Evolutionary conservation across 1,284 basidiomycete species (phyloP).

Genomic region (Naganishia sp.): DNA sequence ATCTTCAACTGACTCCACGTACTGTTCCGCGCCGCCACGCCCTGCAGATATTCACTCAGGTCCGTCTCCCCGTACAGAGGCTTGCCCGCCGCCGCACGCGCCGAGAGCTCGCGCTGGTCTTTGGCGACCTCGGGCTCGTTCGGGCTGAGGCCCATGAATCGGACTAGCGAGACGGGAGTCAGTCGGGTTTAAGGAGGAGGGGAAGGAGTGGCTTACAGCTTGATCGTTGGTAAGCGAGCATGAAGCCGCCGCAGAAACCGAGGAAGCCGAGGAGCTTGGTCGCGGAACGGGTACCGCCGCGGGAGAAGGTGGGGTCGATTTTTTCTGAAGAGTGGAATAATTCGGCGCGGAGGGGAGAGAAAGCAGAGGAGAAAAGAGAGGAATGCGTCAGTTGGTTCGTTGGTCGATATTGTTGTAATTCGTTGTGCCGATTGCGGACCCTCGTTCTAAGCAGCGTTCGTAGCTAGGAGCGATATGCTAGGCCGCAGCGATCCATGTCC

Average conservation of each 20-base stretch:
- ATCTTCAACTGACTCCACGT: slow-evolving; percentile 87
- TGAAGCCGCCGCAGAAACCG: slow-evolving; percentile 83
- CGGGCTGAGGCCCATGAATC: slow-evolving; percentile 96
- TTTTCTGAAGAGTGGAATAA: slow-evolving; percentile 17
- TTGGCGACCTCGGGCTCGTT: slow-evolving; percentile 77
- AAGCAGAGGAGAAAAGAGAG: background rate
- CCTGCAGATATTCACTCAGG: slow-evolving; percentile 85
- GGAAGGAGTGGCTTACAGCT: slow-evolving; percentile 63
- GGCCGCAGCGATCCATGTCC: no score
- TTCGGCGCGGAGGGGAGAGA: no score
- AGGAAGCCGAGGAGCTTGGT: slow-evolving; percentile 60
- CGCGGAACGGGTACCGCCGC: slow-evolving; percentile 47
- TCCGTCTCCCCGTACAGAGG: slow-evolving; percentile 80
- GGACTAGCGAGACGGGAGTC: slow-evolving; percentile 60
- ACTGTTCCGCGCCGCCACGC: slow-evolving; percentile 84
- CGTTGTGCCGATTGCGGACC: no score
- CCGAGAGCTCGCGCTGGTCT: slow-evolving; percentile 74
- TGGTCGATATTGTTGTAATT: no score
- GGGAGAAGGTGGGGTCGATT: slow-evolving; percentile 50
- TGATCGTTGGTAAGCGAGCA: slow-evolving; percentile 89
- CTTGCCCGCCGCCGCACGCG: slow-evolving; percentile 70
- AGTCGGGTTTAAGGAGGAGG: background rate
- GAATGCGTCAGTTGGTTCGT: background rate
- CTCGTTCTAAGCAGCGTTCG: no score
- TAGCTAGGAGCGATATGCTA: no score